Base-by-base conservation (phyloP, 139 green algal species). In the Haematococcus lacustris region DNA sequence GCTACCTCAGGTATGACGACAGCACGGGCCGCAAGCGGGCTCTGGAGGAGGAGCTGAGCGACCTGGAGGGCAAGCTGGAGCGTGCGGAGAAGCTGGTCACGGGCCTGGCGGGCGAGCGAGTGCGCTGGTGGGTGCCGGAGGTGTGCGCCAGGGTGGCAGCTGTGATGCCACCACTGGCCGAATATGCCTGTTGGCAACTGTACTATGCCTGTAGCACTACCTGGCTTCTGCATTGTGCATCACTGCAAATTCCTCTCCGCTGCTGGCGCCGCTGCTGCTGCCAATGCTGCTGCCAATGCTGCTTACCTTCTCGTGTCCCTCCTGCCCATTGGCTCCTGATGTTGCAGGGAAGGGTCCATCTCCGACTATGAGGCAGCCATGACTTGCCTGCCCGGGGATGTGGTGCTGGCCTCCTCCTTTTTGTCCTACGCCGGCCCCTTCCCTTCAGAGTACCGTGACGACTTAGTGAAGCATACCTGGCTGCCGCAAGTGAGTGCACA, bases 351-450 rank as follows among this genome's bases (percentile, higher is more conserved):
- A 73, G 70, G 70, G 21, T 88, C 78, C 62, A 93, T 93, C 51
- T 60, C 74, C 28, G 60, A 78, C 47, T 81, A 88, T 35, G 83
- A 91, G 67, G 21, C 71, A n/a, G 35, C 84, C 30, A 77, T 90
- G 34, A 39, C n/a, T 17, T 75, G 67, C 53, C 73, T 94, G 67
- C 86, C 86, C 2, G 89, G 89, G 1, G 89, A 94, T 61, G 82
- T 85, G 28, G 79, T 91, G 61, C 65, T 94, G 5, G 87, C 89
- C 28, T 82, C 87, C 1, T 85, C 80, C 32, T 92, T 92, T 78
- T 85, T 94, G 81, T 84, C 73, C 47, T 94, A 94, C 75, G 82
- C 85, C 25, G 90, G 90, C 3, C 88, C 90, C 59, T 95, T 93
- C 87, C 90, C 90, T 1, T 89, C 77, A 51, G 85, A 91, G 78